A percentile compares a stretch with the other conserved stretches of the same genome.
These are phyloP conservation scores for Plasmodium fragile DNA, from an alignment of 169 alveolate genomes.

Conservation along the genomic window DNA sequence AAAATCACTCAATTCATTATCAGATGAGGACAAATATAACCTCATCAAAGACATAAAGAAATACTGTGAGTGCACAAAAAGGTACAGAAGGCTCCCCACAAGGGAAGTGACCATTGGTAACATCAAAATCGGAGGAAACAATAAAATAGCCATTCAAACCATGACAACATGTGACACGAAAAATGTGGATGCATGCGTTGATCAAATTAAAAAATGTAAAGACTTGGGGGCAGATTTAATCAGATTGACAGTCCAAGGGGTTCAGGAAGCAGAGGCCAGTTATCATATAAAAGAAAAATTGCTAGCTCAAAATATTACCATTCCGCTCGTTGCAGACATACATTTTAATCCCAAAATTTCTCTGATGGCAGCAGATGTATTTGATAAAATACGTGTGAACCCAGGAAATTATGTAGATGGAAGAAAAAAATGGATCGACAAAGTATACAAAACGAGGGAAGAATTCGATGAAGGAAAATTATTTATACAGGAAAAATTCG, in stretches of 20 bases:
- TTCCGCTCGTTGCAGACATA: conserved; percentile 89
- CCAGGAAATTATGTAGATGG: conserved; percentile 92
- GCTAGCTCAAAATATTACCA: conserved; percentile 78
- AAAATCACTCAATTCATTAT: not conserved
- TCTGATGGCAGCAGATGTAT: conserved; percentile 86
- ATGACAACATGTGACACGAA: conserved; percentile 88
- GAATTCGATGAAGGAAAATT: conserved; percentile 83
- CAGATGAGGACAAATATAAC: conserved; percentile 53
- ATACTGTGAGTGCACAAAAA: conserved; percentile 82
- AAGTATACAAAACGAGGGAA: conserved; percentile 81
- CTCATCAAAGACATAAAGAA: conserved; percentile 58
- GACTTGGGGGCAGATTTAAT: conserved; percentile 87
- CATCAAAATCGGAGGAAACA: conserved; percentile 85
- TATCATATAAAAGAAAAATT: conserved; percentile 80
- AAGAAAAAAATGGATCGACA: conserved; percentile 84
- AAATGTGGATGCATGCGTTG: conserved; percentile 85
- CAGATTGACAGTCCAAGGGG: conserved; percentile 88
- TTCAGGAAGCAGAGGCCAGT: conserved; percentile 86
- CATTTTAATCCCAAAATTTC: conserved; percentile 90
- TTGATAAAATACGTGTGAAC: conserved; percentile 88
- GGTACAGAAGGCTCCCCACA: conserved; percentile 81
- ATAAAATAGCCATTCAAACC: conserved; percentile 88
- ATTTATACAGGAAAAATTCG: conserved; percentile 77
- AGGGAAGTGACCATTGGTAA: conserved; percentile 83
- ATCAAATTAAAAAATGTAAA: conserved; percentile 84